Base-by-base conservation (phyloP, 108 stramenopile genomes). In the Parmales sp. region DNA sequence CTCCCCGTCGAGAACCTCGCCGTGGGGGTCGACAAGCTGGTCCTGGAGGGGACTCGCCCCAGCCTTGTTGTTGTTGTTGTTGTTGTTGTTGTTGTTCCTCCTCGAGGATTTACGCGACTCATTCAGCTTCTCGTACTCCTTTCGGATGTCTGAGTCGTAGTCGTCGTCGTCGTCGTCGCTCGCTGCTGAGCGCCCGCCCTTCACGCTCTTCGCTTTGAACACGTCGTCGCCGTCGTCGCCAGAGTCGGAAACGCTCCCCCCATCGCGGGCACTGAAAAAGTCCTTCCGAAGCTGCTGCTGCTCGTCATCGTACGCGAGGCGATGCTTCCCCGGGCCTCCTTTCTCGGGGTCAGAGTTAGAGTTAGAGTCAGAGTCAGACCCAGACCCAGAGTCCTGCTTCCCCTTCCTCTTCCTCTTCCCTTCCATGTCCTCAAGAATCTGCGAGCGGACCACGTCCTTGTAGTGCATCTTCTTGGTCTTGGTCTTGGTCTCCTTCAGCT, bases 391-490 rank as follows among this genome's bases (percentile, higher is more conserved):
- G 25, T 38, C 63, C 16, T 37, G 38, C 28, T 71, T 70, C 25
- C 63, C 60, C 36, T 26, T 48, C 5, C 64, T 64, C 39, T 68
- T 66, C 8, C 73, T 79, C 18, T 79, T 75, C 29, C 63, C 74
- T 9, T 77, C 84, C 79, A 93, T 90, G 66, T 94, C 80, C 45
- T 93, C 87, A 34, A 98, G 72, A 39, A 98, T 86, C 76, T 98
- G 94, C 64, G 94, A 88, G 23, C 99, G 81, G 4, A 95, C 72
- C 37, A 99, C 86, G 76, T 99, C 99, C 73, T 94, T 96, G 87
- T 88, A 95, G 5, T 70, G 74, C 78, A 79, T 85, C 20, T 73
- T 78, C 41, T 82, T 82, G 18, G 31, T 37, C 18, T 64, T 71
- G 49, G 66, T 77, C 60, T 80, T 67, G 25, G 29, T 36, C 44